Base-by-base conservation (phyloP, 1,284 basidiomycete species). In the Hortiboletus rubellus region DNA sequence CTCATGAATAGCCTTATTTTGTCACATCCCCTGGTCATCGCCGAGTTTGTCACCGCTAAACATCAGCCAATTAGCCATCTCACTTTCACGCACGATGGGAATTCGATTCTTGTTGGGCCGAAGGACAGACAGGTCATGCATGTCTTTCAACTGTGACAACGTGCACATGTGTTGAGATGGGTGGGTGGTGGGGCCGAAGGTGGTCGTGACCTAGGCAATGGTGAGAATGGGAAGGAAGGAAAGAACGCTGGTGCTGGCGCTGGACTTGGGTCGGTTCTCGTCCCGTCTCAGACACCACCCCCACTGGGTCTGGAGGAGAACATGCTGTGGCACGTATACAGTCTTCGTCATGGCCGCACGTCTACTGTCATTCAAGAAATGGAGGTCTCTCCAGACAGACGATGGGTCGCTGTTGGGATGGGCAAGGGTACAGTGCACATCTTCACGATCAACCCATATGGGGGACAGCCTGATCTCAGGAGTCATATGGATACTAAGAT, bases 401-500 rank as follows among this genome's bases (percentile, higher is more conserved):
- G 86, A 31, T 94, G 89, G 86, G 73, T 89, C 7, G 89, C 84
- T 1, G 74, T 94, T 34, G 82, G 82, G 2, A 92, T 83, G 47
- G 67, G 77, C 65, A 85, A 85, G 62, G 70, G 86, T 46, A 87
- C 83, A 0, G 69, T 86, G 42, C 89, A 95, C 73, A 73, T 94
- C 0, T 94, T 91, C 67, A 83, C 89, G 11, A 76, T 88, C 22
- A 87, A 90, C 65, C 90, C 91, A 0, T 85, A 85, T 54, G 91
- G 91, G 1, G 91, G 92, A 4, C 77, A 76, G 50, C 78, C 88
- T 0, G 83, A 89, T 66, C 73, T 81, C 10, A 65, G 69, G 17
- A 87, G 85, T 56, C 89, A 92, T 74, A 66, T 85, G 31, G 76
- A 81, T 30, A 79, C 80, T 3, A 76, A 74, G 66, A 82, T 89